Percentiles rank a stretch among this genome's conserved stretches.
These are phyloP conservation scores for Gorgonomyces haynaldii DNA, from an alignment of 192 early-diverging fungal species.

Conservation along the genomic window DNA sequence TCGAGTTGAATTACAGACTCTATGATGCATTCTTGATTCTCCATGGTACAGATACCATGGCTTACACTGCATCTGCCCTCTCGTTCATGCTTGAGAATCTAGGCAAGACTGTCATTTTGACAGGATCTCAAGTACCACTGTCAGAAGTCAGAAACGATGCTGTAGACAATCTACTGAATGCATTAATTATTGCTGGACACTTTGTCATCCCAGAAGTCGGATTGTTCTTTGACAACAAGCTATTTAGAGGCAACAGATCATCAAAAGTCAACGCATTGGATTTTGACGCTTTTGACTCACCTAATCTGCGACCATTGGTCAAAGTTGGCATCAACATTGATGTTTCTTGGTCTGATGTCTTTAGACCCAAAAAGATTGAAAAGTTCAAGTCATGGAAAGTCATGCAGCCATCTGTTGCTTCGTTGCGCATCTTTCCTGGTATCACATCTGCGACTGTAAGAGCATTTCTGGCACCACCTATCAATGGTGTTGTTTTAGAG, in stretches of 20 bases:
- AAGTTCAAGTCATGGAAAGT: slow-evolving; percentile 75
- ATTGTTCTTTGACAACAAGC: slow-evolving; percentile 88
- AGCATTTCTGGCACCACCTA: slow-evolving; percentile 73
- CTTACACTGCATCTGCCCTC: slow-evolving; percentile 46
- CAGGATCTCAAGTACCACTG: slow-evolving; percentile 92
- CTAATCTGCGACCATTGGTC: slow-evolving; percentile 81
- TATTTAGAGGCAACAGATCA: slow-evolving; percentile 84
- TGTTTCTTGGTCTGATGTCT: slow-evolving; percentile 79
- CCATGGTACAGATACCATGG: slow-evolving; percentile 58
- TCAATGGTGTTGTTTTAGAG: slow-evolving; percentile 86
- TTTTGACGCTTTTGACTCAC: slow-evolving; percentile 46
- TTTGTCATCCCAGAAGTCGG: slow-evolving; percentile 94
- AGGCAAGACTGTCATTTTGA: slow-evolving; percentile 96
- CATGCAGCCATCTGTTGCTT: slow-evolving; percentile 78
- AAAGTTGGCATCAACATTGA: slow-evolving; percentile 95
- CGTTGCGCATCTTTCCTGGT: slow-evolving; percentile 85
- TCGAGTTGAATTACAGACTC: slow-evolving; percentile 84
- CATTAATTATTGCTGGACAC: slow-evolving; percentile 93
- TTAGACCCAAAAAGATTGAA: slow-evolving; percentile 73
- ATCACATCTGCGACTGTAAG: slow-evolving; percentile 79
- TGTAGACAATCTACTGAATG: slow-evolving; percentile 90
- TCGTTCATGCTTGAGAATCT: slow-evolving; percentile 95
- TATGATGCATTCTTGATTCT: slow-evolving; percentile 95
- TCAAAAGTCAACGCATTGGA: slow-evolving; percentile 46
- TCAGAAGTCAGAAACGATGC: slow-evolving; percentile 97